Evolutionary conservation across 2,329 filamentous ascomycete species (phyloP).

Genomic region (Periconia digitata): DNA sequence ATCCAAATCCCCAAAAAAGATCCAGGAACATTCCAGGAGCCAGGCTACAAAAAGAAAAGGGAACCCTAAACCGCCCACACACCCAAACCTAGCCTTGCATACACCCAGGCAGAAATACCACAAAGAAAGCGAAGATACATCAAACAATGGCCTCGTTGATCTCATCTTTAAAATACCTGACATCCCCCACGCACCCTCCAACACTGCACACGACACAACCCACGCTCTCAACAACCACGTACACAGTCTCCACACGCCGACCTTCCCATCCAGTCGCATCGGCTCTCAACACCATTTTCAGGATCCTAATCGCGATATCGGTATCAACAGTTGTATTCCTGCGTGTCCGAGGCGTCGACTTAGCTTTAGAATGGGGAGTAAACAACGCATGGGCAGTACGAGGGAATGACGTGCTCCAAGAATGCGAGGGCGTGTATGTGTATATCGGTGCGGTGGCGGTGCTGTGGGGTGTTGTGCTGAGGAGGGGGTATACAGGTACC

Average conservation of each 20-base stretch:
- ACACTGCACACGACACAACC: slow-evolving; percentile 37
- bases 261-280: no score
- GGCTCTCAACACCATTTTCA: slow-evolving; percentile 27
- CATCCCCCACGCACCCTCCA: slow-evolving; percentile 25
- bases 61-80: no score
- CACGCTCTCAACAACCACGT: slow-evolving; percentile 84
- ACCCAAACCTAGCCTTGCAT: no score
- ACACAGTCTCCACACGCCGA: slow-evolving; percentile 83
- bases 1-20: no score
- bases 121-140: background rate
- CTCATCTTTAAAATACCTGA: slow-evolving; percentile 23
- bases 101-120: no score
- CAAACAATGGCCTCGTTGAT: slow-evolving; percentile 18
- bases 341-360: slow-evolving; percentile 30
- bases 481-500: slow-evolving; percentile 55
- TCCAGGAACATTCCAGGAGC: no score
- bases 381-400: no score
- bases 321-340: no score
- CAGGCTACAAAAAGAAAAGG: no score
- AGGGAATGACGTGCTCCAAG: slow-evolving; percentile 42
- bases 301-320: no score
- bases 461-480: slow-evolving; percentile 49
- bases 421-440: slow-evolving; percentile 47
- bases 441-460: slow-evolving; percentile 41
- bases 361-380: slow-evolving; percentile 6